These are phyloP conservation scores for Candida ipomoeae DNA, from an alignment of 805 yeast species.

Conservation along the genomic window DNA sequence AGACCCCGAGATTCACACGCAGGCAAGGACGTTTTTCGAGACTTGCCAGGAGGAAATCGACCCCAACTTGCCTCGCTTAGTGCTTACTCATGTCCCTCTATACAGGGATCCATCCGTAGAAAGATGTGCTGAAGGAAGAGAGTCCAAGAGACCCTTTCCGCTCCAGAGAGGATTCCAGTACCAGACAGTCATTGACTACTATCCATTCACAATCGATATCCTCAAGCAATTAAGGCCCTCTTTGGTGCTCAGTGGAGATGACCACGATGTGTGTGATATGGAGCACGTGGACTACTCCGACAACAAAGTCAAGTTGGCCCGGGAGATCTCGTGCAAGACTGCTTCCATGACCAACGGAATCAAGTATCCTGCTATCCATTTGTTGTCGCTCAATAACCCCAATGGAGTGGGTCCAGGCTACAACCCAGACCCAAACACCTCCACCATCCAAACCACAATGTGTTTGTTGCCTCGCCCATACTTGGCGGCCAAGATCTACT, in stretches of 20 bases:
- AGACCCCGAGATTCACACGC: conserved; percentile 40
- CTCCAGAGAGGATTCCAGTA: conserved; percentile 75
- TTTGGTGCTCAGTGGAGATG: conserved; percentile 85
- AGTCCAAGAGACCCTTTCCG: conserved; percentile 61
- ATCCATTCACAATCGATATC: conserved; percentile 54
- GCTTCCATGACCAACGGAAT: conserved; percentile 94
- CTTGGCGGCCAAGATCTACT: conserved; percentile 19
- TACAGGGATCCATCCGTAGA: conserved; percentile 61
- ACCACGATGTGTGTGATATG: conserved; percentile 90
- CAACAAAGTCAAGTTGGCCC: conserved; percentile 32
- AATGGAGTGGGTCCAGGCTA: conserved; percentile 9
- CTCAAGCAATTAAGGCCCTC: conserved; percentile 60
- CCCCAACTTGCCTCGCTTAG: conserved; percentile 52
- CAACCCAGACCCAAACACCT: not conserved
- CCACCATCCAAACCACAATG: conserved; percentile 40
- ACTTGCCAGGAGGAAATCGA: conserved; percentile 20
- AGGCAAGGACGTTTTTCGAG: conserved; percentile 52
- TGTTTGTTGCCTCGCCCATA: conserved; percentile 59
- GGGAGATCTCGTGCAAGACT: conserved; percentile 85
- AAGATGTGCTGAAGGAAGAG: conserved; percentile 74
- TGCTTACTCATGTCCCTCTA: conserved; percentile 86
- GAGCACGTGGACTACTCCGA: conserved; percentile 42
- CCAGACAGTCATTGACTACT: conserved; percentile 73
- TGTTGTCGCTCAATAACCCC: conserved; percentile 63
- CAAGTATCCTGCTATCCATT: conserved; percentile 76